Base-by-base conservation (phyloP, 441 rosid species). In the Brassica balearica region DNA sequence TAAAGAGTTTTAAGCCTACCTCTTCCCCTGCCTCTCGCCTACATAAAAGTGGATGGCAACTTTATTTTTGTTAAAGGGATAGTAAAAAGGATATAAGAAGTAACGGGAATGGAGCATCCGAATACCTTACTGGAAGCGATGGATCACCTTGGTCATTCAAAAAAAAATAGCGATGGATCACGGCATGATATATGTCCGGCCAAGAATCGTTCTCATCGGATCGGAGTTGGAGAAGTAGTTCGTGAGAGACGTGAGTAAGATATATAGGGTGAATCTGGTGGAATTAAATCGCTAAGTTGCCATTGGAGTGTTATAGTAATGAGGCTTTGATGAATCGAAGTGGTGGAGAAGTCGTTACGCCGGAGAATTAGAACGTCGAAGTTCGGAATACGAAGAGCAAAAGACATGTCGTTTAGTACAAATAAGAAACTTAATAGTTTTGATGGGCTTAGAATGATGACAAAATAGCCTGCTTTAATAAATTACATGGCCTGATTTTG, bases 161-260 rank as follows among this genome's bases (percentile, higher is more conserved):
- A 8, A 87, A 10, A 69, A 95, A 0, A 34, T 34, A 36, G 88
- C 0, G 97, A 89, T 1, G 98, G 82, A 82, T 88, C 96, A 62
- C 93, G 92, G 11, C 98, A 96, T 79, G 94, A 85, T 2, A 95
- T 85, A 80, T 95, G 96, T 14, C 99, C 97, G 99, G 88, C 91
- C 91, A 91, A 0, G 97, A 93, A 77, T 90, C 97, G 86, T 92
- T 91, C 74, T 85, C 74, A 36, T 92, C 91, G 55, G 92, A 81
- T 6, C 92, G 92, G 65, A 75, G 84, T 77, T 91, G 97, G 63
- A 92, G 91, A 77, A 95, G 94, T 69, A 90, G 77, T 27, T 95
- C 84, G 68, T 86, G 90, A 1, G 94, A 43, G 53, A 43, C 14
- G 53, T 43, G 14, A 41, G 56, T n/a, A 51, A 51, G 19, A 51